Evolutionary conservation across 208 protist genomes (phyloP).

Genomic region (Novymonas esmeraldas): DNA sequence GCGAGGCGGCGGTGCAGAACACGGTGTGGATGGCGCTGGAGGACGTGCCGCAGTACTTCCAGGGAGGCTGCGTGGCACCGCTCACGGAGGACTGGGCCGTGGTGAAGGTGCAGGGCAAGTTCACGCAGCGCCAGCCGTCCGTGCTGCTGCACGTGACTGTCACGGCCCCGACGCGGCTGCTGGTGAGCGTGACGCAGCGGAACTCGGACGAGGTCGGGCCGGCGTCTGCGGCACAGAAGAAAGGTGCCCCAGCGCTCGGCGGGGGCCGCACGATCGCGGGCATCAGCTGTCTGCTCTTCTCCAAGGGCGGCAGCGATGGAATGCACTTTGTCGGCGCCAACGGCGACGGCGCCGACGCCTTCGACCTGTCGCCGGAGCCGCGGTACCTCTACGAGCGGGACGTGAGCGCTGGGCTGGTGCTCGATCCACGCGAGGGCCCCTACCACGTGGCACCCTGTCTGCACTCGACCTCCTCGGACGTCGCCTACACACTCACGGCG

Average conservation of each 20-base stretch:
- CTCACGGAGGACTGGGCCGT: constrained; percentile 17
- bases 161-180: constrained; percentile 28
- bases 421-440: constrained; percentile 46
- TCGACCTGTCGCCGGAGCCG: constrained; percentile 19
- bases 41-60: constrained; percentile 65
- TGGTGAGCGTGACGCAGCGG: constrained; percentile 47
- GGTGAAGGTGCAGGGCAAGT: constrained; percentile 42
- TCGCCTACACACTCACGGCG: constrained; percentile 15
- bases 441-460: constrained; percentile 48
- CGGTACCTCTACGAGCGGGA: constrained; percentile 47
- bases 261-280: background rate
- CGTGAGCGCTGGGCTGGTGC: constrained; percentile 29
- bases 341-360: constrained; percentile 21
- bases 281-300: constrained; percentile 10
- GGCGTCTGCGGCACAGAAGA: background rate
- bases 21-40: constrained; percentile 67
- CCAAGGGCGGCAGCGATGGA: background rate
- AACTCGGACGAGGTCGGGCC: constrained; percentile 10
- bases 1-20: constrained; percentile 9
- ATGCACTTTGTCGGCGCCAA: constrained; percentile 9
- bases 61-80: constrained; percentile 50
- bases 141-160: constrained; percentile 51
- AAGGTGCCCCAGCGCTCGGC: background rate
- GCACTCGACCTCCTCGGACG: constrained; percentile 1
- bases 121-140: constrained; percentile 39